Percentiles rank a stretch among this genome's conserved stretches.
phyloP scores from a whole-genome alignment of 257 asterid genomes.

The Solanum arcanum region DNA sequence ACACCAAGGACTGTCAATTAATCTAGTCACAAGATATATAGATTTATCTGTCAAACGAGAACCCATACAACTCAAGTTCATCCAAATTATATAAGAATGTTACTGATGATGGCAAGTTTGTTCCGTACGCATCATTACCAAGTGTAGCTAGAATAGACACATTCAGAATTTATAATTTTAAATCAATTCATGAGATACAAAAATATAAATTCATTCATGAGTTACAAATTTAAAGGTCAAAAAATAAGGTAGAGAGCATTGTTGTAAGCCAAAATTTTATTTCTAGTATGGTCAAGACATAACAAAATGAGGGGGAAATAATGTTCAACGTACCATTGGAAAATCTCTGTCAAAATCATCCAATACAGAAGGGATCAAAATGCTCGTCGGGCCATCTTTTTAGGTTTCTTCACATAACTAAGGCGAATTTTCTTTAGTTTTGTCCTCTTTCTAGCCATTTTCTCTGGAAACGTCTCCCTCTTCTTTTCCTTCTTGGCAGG shows the following conservation, averaged over 20 bases:
- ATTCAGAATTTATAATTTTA: background rate
- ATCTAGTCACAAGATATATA: background rate
- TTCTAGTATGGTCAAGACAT: background rate
- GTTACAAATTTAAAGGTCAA: background rate
- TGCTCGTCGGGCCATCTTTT: constrained; percentile 40
- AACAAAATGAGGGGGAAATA: background rate
- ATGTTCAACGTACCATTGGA: background rate
- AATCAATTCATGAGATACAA: background rate
- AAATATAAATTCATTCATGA: background rate
- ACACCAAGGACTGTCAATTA: background rate
- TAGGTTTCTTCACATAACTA: constrained; percentile 91
- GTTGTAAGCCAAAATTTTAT: background rate
- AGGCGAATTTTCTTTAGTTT: constrained; percentile 57
- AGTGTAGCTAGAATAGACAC: background rate
- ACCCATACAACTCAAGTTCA: background rate
- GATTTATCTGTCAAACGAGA: background rate
- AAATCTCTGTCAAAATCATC: background rate
- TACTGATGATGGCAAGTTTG: background rate
- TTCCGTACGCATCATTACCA: background rate
- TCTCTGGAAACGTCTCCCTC: constrained; percentile 84
- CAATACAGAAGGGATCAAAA: constrained; percentile 16
- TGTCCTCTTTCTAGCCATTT: constrained; percentile 91
- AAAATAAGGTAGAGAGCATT: background rate
- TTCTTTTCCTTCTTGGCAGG: constrained; percentile 72
- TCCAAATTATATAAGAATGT: background rate